Base-by-base conservation (phyloP, 768 basidiomycete species). In the Russula ochroleuca region DNA sequence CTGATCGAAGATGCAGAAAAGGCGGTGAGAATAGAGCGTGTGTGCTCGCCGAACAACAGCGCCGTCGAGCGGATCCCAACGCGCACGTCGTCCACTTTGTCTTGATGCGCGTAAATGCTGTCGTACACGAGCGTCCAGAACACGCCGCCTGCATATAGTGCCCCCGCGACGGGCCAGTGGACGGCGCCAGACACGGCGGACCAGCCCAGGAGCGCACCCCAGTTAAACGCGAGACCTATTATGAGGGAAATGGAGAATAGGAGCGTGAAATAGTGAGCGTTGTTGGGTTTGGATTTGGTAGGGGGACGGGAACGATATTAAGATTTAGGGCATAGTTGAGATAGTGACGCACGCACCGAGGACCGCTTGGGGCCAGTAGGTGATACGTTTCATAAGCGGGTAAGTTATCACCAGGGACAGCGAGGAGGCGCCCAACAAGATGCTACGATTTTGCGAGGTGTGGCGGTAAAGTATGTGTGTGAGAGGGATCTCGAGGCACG, bases 81-180 rank as follows among this genome's bases (percentile, higher is more conserved):
- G 48, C 82, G 78, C 55, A 91, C 79, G 71, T 99, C 97, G 77
- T 99, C 97, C 17, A 66, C 71, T 77, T 98, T 99, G 76, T 99
- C 97, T 90, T 98, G 96, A 74, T 99, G 97, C 3, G 97, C 97
- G 70, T 98, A 98, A 68, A 98, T 94, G 54, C 88, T 96, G 70
- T 99, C 97, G 72, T 98, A 99, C 1, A 97, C 91, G 49, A 99
- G 81, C 54, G 95, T 95, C 94, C 95, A 98, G 70, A 85, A 85
- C 31, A 94, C 76, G 25, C 92, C 91, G 9, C 95, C 93, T 1
- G 88, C 86, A 71, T 98, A 98, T 14, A 99, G 81, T 2, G 97
- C 93, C 10, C 90, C 75, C 48, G 90, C 92, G 47, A 95, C 83
- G 13, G 72, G 72, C 94, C 93, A 96, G 71, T 96, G 79, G 3